These are phyloP conservation scores for Auricularia sp. DNA, from an alignment of 768 basidiomycete genomes.

Conservation along the genomic window DNA sequence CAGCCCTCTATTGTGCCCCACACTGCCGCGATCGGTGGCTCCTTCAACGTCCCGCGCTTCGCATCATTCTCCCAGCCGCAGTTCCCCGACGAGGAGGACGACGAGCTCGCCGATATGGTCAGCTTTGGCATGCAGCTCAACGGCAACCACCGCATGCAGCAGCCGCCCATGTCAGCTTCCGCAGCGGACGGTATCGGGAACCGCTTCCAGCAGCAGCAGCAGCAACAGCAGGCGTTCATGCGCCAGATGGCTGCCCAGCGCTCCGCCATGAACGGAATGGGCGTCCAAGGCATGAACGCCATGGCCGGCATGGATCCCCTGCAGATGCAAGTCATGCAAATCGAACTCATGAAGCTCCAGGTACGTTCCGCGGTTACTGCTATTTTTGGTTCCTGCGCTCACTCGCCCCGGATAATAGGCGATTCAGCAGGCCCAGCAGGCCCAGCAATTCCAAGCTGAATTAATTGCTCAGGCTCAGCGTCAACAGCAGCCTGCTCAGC, in stretches of 20 bases:
- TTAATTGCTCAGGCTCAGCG: conserved; percentile 50
- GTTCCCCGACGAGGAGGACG: conserved; percentile 40
- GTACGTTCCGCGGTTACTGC: conserved; percentile 27
- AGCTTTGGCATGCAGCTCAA: conserved; percentile 42
- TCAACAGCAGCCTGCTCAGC: conserved; percentile 46
- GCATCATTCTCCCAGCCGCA: conserved; percentile 32
- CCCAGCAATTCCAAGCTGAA: conserved; percentile 68
- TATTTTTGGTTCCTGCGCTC: not conserved
- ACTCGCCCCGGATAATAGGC: conserved; percentile 30
- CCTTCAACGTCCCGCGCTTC: conserved; percentile 58
- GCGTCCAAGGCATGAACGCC: conserved; percentile 42
- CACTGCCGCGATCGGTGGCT: conserved; percentile 26
- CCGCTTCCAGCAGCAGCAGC: conserved; percentile 54
- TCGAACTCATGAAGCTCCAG: conserved; percentile 76
- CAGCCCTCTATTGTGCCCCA: conserved; percentile 39
- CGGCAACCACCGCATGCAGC: conserved; percentile 21
- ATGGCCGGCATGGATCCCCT: conserved; percentile 34
- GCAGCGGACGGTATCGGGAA: conserved; percentile 60
- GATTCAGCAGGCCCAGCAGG: conserved; percentile 44
- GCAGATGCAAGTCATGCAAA: conserved; percentile 78
- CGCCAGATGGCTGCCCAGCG: conserved; percentile 10
- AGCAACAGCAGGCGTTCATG: conserved; percentile 17
- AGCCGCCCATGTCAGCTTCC: conserved; percentile 50
- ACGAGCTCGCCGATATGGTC: conserved; percentile 49
- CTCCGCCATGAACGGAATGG: conserved; percentile 21